These are phyloP conservation scores for Crithidia mellificae DNA, from an alignment of 208 protist genomes.

Conservation along the genomic window DNA sequence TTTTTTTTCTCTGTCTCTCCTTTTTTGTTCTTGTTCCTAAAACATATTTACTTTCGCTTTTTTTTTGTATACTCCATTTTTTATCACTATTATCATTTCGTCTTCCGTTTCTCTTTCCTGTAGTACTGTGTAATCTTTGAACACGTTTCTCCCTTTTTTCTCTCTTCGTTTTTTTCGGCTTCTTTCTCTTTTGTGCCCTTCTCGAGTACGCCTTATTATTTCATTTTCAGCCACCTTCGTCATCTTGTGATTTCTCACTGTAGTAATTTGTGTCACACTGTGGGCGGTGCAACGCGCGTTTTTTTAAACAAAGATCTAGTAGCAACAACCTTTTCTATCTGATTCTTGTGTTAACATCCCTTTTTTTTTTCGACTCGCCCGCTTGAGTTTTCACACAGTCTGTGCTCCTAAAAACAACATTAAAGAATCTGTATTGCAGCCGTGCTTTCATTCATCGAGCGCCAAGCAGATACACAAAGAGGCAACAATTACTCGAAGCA, in stretches of 20 bases:
- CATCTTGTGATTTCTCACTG: background rate
- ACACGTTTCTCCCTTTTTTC: constrained; percentile 1
- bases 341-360: too few species aligned
- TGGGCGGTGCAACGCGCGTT: too few species aligned
- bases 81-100: constrained; percentile 3
- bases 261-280: too few species aligned
- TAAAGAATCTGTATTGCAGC: too few species aligned
- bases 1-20: background rate
- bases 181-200: background rate
- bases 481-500: too few species aligned
- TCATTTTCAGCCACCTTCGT: background rate
- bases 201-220: constrained; percentile 4
- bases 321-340: too few species aligned
- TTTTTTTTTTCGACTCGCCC: too few species aligned
- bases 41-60: background rate
- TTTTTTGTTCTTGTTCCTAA: constrained; percentile 1
- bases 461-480: too few species aligned
- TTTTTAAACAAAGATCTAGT: too few species aligned
- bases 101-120: background rate
- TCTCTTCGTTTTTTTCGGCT: background rate
- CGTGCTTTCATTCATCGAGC: too few species aligned
- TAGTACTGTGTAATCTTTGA: background rate
- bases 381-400: too few species aligned
- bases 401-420: too few species aligned
- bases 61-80: background rate